Conservation (phyloP, 805 yeast genomes). For the Hanseniaspora meyeri region DNA sequence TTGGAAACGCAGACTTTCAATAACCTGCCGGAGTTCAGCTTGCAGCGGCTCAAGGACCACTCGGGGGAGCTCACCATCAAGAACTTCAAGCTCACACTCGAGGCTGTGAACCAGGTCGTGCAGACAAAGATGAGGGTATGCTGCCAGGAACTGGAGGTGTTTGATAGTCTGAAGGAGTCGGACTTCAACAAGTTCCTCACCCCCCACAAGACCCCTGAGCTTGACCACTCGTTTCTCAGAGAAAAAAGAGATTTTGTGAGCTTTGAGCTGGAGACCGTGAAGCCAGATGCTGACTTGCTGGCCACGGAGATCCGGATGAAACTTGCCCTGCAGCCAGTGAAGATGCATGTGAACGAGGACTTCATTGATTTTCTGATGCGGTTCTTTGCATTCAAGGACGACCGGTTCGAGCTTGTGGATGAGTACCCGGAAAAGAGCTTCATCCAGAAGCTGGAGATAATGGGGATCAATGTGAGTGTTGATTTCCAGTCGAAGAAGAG, state of each 20-base stretch:
- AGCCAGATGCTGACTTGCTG: conserved; percentile 53
- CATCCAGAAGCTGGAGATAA: conserved; percentile 55
- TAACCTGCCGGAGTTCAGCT: not conserved
- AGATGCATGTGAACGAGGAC: conserved; percentile 86
- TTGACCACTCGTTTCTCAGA: not conserved
- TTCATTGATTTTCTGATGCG: conserved; percentile 72
- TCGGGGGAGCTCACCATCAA: conserved; percentile 23
- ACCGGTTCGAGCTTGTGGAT: conserved; percentile 48
- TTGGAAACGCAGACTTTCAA: not conserved
- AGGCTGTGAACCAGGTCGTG: conserved; percentile 33
- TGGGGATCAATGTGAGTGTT: conserved; percentile 47
- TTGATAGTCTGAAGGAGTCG: conserved; percentile 73
- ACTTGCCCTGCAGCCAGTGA: conserved; percentile 48
- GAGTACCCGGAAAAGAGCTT: conserved; percentile 52
- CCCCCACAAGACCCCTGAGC: conserved; percentile 38
- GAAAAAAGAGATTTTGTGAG: conserved; percentile 34
- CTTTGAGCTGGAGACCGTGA: conserved; percentile 41
- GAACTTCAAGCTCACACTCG: conserved; percentile 39
- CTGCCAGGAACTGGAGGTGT: conserved; percentile 44
- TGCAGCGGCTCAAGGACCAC: conserved; percentile 1
- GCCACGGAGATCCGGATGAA: conserved; percentile 53
- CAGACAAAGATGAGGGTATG: conserved; percentile 37
- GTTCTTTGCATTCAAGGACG: conserved; percentile 69
- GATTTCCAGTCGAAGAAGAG: conserved; percentile 85
- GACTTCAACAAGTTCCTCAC: conserved; percentile 82